phyloP scores from a whole-genome alignment of 495 filamentous ascomycete species.

The Penicillium samsonianum region DNA sequence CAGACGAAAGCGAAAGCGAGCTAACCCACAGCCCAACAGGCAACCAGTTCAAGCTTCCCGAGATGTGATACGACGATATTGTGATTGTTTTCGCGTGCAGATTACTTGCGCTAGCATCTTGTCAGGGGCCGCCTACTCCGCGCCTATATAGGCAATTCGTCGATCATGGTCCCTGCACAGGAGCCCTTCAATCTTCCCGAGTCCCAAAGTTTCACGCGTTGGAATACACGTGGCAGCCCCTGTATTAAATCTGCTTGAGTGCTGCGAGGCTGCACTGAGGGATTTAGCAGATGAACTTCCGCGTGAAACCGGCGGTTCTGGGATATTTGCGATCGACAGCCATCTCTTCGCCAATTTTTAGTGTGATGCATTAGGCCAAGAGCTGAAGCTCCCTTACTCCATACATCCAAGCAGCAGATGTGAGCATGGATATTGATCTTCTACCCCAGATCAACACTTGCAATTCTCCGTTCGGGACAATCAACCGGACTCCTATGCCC shows the following conservation, averaged over 20 bases:
- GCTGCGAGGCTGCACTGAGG: background rate
- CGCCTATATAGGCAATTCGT: slow-evolving; percentile 2
- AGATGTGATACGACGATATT: background rate
- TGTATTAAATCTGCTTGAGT: background rate
- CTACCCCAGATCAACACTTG: background rate
- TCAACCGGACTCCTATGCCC: background rate
- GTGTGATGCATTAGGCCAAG: background rate
- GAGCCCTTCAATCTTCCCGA: background rate
- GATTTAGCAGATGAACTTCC: background rate
- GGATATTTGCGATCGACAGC: background rate
- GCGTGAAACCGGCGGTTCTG: background rate
- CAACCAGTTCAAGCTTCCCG: background rate
- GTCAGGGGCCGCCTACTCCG: background rate
- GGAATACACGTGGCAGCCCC: background rate
- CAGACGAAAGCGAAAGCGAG: background rate
- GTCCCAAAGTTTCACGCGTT: background rate
- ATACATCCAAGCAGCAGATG: background rate
- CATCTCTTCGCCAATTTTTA: background rate
- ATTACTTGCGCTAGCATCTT: background rate
- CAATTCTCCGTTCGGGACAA: background rate
- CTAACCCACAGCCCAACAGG: too few species aligned
- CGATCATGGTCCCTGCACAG: background rate
- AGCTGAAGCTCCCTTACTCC: background rate
- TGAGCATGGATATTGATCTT: background rate
- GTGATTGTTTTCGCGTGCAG: background rate